Conservation (phyloP, 345 rosid genomes). For the Alliaria petiolata region DNA sequence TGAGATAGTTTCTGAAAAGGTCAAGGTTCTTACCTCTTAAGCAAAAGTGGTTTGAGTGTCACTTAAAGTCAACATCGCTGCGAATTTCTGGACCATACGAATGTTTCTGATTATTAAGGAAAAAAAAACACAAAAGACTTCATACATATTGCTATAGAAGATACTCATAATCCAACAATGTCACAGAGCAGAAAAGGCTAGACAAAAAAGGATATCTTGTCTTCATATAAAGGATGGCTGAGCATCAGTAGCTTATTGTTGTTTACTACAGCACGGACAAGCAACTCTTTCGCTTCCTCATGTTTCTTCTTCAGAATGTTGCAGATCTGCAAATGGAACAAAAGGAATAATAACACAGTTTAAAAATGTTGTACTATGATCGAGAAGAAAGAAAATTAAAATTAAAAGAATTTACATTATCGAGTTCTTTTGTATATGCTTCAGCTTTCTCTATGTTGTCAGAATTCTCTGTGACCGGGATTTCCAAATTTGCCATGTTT, state of each 20-base stretch:
- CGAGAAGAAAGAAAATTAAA: neutral
- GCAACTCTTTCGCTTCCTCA: slow-evolving; percentile 78
- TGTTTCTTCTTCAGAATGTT: slow-evolving; percentile 75
- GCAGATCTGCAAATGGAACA: slow-evolving; percentile 52
- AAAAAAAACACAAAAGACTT: neutral
- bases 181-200: too few species aligned
- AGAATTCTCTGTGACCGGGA: slow-evolving; percentile 42
- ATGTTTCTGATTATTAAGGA: slow-evolving; percentile 68
- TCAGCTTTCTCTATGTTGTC: slow-evolving; percentile 69
- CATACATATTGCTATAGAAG: neutral
- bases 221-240: slow-evolving; percentile 65
- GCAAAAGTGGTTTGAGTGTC: slow-evolving; percentile 9
- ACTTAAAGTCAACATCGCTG: slow-evolving; percentile 39
- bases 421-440: slow-evolving; percentile 77
- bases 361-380: neutral
- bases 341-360: neutral
- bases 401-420: slow-evolving; percentile 45
- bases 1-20: slow-evolving; percentile 7
- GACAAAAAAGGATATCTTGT: slow-evolving; percentile 85
- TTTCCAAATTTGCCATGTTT: slow-evolving; percentile 41
- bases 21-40: slow-evolving; percentile 18
- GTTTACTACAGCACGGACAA: slow-evolving; percentile 80
- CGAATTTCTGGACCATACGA: slow-evolving; percentile 54
- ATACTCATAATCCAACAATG: neutral
- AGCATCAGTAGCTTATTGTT: slow-evolving; percentile 79